These are phyloP conservation scores for Penicillium thymicola DNA, from an alignment of 2,329 filamentous ascomycete species.

Conservation along the genomic window DNA sequence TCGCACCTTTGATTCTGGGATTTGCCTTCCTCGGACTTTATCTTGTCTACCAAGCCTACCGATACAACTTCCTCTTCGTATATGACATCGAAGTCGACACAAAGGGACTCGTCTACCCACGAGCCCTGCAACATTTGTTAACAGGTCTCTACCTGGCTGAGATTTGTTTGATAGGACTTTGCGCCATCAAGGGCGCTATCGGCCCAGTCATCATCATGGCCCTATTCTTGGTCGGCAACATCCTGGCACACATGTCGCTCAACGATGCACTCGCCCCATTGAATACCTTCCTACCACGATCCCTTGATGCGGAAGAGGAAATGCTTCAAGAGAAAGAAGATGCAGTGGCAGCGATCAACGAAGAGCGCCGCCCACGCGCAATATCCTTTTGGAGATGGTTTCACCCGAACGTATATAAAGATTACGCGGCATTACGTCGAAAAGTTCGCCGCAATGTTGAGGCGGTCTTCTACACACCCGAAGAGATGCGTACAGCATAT, in stretches of 20 bases:
- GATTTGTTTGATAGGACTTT: slow-evolving; percentile 79
- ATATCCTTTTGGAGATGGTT: slow-evolving; percentile 45
- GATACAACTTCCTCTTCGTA: slow-evolving; percentile 87
- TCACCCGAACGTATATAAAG: slow-evolving; percentile 70
- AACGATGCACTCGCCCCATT: slow-evolving; percentile 45
- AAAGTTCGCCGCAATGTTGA: slow-evolving; percentile 61
- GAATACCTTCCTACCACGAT: slow-evolving; percentile 68
- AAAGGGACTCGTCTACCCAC: slow-evolving; percentile 82
- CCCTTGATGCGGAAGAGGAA: slow-evolving; percentile 57
- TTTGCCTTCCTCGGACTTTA: slow-evolving; percentile 77
- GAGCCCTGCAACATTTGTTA: slow-evolving; percentile 78
- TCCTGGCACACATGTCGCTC: slow-evolving; percentile 65
- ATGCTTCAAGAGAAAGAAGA: slow-evolving; percentile 40
- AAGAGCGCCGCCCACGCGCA: slow-evolving; percentile 21
- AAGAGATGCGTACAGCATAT: slow-evolving; percentile 65
- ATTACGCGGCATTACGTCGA: slow-evolving; percentile 68
- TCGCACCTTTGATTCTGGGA: slow-evolving; percentile 77
- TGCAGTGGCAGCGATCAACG: slow-evolving; percentile 20
- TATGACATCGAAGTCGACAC: slow-evolving; percentile 78
- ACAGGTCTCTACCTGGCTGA: slow-evolving; percentile 81
- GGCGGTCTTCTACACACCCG: slow-evolving; percentile 59
- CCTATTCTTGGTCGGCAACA: slow-evolving; percentile 68
- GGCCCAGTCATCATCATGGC: slow-evolving; percentile 75
- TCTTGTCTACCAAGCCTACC: slow-evolving; percentile 81
- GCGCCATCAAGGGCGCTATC: slow-evolving; percentile 62